Evolutionary conservation across 2,329 filamentous ascomycete species (phyloP).

Genomic region (Neocucurbitaria cava): DNA sequence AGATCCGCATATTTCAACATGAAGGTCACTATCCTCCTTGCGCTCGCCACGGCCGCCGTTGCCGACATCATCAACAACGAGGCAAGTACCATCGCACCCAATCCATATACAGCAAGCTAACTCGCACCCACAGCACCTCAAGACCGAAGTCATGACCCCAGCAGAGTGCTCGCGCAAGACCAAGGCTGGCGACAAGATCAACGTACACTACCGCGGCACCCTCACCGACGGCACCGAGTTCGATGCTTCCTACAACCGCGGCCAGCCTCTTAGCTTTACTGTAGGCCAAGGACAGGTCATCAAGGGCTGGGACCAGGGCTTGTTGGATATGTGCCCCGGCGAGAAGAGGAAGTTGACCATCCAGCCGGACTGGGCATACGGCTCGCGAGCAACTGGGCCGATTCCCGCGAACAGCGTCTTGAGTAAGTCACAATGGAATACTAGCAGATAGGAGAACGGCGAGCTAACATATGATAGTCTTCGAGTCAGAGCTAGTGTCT

Average conservation of each 20-base stretch:
- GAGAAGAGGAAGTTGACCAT: conserved; percentile 94
- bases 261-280: conserved; percentile 77
- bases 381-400: conserved; percentile 77
- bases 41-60: conserved; percentile 57
- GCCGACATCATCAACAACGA: conserved; percentile 45
- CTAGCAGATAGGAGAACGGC: background rate
- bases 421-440: conserved; percentile 56
- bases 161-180: conserved; percentile 83
- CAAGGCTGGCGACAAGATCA: conserved; percentile 73
- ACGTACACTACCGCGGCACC: conserved; percentile 85
- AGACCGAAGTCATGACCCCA: conserved; percentile 76
- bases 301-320: conserved; percentile 93
- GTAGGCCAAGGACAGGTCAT: conserved; percentile 89
- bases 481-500: conserved; percentile 87
- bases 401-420: conserved; percentile 86
- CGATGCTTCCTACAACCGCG: conserved; percentile 73
- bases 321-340: conserved; percentile 94
- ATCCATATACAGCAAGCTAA: conserved; percentile 14
- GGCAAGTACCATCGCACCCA: conserved; percentile 11
- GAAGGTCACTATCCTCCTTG: conserved; percentile 56
- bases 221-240: conserved; percentile 69
- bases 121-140: conserved; percentile 61
- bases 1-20: conserved; percentile 37
- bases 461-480: conserved; percentile 63
- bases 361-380: conserved; percentile 85